phyloP scores from a whole-genome alignment of 129 eudicot species.

The Chrysanthemum makinoi region DNA sequence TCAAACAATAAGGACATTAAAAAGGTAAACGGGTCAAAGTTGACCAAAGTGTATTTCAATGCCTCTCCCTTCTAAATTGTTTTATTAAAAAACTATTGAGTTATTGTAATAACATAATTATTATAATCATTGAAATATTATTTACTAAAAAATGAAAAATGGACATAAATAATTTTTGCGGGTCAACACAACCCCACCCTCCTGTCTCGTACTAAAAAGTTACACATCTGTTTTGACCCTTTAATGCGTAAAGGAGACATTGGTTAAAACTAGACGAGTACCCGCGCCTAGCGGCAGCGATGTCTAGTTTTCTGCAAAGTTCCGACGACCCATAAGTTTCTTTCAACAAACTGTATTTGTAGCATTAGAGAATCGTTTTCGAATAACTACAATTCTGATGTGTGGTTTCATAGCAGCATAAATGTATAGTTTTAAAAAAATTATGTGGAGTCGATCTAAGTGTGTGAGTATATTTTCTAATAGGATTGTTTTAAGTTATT shows the following conservation, averaged over 20 bases:
- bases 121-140: neutral
- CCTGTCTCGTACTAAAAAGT: neutral
- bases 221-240: neutral
- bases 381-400: too few relatives aligned
- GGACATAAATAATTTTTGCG: neutral
- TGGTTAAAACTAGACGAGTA: too few relatives aligned
- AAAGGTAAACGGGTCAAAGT: neutral
- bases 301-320: too few relatives aligned
- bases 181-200: neutral
- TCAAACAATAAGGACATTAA: neutral
- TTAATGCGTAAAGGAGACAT: neutral
- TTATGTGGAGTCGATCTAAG: too few relatives aligned
- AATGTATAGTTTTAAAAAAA: too few relatives aligned
- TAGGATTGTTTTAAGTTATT: too few relatives aligned
- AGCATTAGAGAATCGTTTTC: too few relatives aligned
- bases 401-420: too few relatives aligned
- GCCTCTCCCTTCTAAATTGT: neutral
- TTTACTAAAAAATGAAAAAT: neutral
- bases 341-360: too few relatives aligned
- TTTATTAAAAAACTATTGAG: neutral
- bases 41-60: neutral
- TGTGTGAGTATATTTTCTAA: too few relatives aligned
- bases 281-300: too few relatives aligned
- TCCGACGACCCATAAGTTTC: too few relatives aligned
- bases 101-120: conserved; percentile 2